Conservation (phyloP, 2,329 filamentous ascomycete species). For the Beauveria sp. region DNA sequence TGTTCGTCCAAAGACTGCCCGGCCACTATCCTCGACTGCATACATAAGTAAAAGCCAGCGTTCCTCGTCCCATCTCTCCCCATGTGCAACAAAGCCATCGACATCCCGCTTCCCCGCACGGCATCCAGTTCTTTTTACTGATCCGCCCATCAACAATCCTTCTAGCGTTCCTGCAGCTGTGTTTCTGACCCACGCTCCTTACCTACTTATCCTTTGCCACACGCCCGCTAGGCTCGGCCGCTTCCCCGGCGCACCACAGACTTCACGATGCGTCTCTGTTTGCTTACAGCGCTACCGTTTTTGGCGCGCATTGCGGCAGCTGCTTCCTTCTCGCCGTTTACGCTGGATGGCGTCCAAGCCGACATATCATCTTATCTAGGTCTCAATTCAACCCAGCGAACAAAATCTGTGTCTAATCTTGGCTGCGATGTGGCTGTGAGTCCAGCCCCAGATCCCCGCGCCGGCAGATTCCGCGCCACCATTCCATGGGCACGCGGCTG, state of each 20-base stretch:
- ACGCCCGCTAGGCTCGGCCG: background rate
- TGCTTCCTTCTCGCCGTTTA: background rate
- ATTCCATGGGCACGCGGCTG: background rate
- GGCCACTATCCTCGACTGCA: background rate
- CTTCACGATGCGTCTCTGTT: background rate
- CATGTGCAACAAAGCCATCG: background rate
- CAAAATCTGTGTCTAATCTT: background rate
- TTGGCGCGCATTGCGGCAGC: background rate
- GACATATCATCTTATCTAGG: background rate
- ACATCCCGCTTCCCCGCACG: background rate
- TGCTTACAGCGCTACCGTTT: background rate
- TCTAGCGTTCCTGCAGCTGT: background rate
- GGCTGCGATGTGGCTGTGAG: constrained; percentile 10
- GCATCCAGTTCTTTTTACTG: background rate
- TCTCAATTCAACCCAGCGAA: background rate
- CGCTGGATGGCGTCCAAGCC: background rate
- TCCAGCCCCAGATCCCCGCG: background rate
- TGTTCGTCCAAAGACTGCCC: background rate
- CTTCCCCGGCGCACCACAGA: background rate
- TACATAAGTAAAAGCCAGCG: background rate
- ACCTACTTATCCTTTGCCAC: background rate
- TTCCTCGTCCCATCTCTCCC: background rate
- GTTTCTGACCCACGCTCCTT: background rate
- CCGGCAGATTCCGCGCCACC: background rate
- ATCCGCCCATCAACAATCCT: background rate